phyloP scores from a whole-genome alignment of 345 rosid species.

The Syzygium aromaticum region DNA sequence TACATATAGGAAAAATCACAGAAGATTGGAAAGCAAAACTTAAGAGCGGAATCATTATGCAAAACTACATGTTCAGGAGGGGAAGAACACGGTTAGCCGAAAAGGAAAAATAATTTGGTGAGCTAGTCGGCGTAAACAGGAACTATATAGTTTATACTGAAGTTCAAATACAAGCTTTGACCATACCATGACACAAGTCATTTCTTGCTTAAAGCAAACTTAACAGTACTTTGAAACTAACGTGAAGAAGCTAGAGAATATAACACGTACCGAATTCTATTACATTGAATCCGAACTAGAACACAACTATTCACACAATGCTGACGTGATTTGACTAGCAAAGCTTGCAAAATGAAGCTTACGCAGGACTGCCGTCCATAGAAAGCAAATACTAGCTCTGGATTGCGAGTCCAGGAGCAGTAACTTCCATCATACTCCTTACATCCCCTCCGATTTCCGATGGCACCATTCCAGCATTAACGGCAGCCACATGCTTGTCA shows the following conservation, averaged over 20 bases:
- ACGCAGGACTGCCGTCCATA: neutral
- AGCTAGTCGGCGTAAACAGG: neutral
- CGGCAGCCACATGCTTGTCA: constrained; percentile 15
- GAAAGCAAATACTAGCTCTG: constrained; percentile 19
- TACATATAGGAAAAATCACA: neutral
- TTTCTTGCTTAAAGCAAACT: neutral
- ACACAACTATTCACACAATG: neutral
- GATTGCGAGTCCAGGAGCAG: constrained; percentile 39
- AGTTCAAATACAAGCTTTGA: neutral
- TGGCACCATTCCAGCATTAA: constrained; percentile 12
- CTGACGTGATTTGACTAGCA: neutral
- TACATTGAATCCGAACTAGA: neutral
- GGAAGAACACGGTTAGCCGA: neutral
- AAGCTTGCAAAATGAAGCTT: neutral
- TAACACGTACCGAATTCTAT: neutral
- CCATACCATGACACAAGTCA: neutral
- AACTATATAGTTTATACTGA: neutral
- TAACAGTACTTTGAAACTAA: neutral
- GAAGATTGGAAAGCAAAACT: neutral
- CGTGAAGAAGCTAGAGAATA: neutral
- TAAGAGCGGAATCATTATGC: neutral
- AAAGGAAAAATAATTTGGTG: neutral
- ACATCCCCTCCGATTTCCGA: constrained; percentile 26
- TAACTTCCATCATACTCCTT: constrained; percentile 34
- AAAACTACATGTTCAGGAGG: neutral